Evolutionary conservation across 2,329 filamentous ascomycete genomes (phyloP).

Genomic region (Stagonosporopsis tanaceti): DNA sequence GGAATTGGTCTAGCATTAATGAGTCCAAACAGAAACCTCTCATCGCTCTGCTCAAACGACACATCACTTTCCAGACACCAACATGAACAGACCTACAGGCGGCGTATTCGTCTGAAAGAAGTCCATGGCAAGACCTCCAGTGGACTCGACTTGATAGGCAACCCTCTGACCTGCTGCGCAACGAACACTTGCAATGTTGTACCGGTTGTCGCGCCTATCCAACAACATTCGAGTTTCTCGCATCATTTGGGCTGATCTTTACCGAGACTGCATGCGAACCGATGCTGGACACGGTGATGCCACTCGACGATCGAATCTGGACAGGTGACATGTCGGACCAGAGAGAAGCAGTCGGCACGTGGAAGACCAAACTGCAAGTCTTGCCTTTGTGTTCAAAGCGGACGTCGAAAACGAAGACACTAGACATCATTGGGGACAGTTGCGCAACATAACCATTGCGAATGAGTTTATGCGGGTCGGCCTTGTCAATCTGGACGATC

Average conservation of each 20-base stretch:
- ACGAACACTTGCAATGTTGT: constrained; percentile 31
- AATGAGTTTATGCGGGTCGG: constrained; percentile 49
- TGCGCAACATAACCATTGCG: constrained; percentile 52
- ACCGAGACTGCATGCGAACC: constrained; percentile 12
- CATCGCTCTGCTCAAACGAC: neutral
- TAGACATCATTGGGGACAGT: constrained; percentile 50
- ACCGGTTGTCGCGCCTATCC: constrained; percentile 31
- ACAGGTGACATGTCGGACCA: constrained; percentile 47
- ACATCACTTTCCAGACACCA: constrained; percentile 9
- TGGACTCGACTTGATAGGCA: constrained; percentile 35
- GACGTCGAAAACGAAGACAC: constrained; percentile 59
- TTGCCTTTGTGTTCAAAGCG: constrained; percentile 50
- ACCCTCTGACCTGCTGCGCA: constrained; percentile 37
- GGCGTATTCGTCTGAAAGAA: constrained; percentile 40
- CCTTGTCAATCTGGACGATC: constrained; percentile 48
- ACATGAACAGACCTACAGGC: constrained; percentile 36
- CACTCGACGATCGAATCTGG: constrained; percentile 42
- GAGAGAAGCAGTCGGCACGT: constrained; percentile 52
- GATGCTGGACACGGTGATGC: constrained; percentile 42
- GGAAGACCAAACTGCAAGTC: constrained; percentile 59
- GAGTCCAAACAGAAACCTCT: constrained; percentile 8
- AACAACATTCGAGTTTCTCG: constrained; percentile 14
- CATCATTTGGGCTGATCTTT: constrained; percentile 19
- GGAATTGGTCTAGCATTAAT: constrained; percentile 12
- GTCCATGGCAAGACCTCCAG: constrained; percentile 32